phyloP scores from a whole-genome alignment of 2,329 filamentous ascomycete species.

The Colletotrichum incanum region DNA sequence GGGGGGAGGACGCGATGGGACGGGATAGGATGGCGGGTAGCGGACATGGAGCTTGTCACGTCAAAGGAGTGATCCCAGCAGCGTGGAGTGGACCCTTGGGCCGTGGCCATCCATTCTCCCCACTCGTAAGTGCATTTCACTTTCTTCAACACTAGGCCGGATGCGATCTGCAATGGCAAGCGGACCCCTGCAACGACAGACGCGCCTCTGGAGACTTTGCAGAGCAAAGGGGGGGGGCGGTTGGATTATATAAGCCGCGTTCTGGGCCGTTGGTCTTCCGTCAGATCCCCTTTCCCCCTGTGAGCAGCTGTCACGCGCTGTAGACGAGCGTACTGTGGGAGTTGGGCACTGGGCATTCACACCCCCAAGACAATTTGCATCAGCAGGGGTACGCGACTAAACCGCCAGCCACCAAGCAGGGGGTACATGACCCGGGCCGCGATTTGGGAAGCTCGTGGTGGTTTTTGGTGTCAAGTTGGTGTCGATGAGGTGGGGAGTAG shows the following conservation, averaged over 20 bases:
- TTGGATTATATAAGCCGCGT: conserved; percentile 32
- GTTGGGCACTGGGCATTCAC: neutral
- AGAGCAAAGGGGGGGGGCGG: neutral
- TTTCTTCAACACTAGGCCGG: conserved; percentile 41
- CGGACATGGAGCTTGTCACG: conserved; percentile 25
- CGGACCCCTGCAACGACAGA: conserved; percentile 31
- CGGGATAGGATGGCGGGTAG: neutral
- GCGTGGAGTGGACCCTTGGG: conserved; percentile 39
- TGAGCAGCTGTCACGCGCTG: conserved; percentile 8
- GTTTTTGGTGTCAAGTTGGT: conserved; percentile 2
- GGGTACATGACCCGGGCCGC: conserved; percentile 4
- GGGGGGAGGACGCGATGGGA: neutral
- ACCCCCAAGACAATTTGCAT: neutral
- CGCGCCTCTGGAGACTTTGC: conserved; percentile 38
- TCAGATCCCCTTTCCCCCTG: neutral
- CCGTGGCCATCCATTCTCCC: conserved; percentile 5
- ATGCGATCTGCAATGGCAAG: conserved; percentile 32
- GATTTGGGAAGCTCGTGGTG: conserved; percentile 10
- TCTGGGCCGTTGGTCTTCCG: conserved; percentile 1
- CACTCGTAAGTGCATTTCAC: conserved; percentile 37
- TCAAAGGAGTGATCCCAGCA: conserved; percentile 28
- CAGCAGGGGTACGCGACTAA: conserved; percentile 39
- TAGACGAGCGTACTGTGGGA: neutral
- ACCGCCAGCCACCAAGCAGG: conserved; percentile 36
- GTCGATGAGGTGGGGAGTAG: neutral